Percentiles rank a stretch among this genome's conserved stretches.
Conservation (phyloP, 2,329 filamentous ascomycete species). For the Clarireedia paspali region DNA sequence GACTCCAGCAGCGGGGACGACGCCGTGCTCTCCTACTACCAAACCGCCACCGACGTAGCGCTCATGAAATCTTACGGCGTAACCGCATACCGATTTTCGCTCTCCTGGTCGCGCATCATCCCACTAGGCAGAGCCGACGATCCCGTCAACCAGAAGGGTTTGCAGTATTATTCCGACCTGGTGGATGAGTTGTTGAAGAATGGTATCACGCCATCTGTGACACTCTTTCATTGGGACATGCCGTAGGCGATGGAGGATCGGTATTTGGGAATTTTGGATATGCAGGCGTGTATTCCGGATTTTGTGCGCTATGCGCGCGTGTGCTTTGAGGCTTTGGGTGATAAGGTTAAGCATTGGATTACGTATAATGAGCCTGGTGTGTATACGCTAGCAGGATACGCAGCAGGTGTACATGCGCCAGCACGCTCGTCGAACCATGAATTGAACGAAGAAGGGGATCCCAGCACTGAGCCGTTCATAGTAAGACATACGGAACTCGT, state of each 20-base stretch:
- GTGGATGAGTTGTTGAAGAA: constrained; percentile 68
- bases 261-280: constrained; percentile 73
- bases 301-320: constrained; percentile 71
- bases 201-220: constrained; percentile 72
- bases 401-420: constrained; percentile 67
- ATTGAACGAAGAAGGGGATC: constrained; percentile 63
- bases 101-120: constrained; percentile 78
- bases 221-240: constrained; percentile 80
- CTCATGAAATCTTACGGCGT: constrained; percentile 67
- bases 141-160: constrained; percentile 67
- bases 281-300: constrained; percentile 72
- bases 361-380: constrained; percentile 88
- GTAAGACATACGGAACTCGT: constrained; percentile 73
- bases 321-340: constrained; percentile 59
- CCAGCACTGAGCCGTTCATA: constrained; percentile 69
- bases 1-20: constrained; percentile 65
- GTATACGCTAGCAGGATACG: constrained; percentile 72
- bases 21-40: constrained; percentile 80
- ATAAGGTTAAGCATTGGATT: constrained; percentile 77
- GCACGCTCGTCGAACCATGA: constrained; percentile 68
- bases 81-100: constrained; percentile 71
- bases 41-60: constrained; percentile 64
- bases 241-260: constrained; percentile 71
- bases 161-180: constrained; percentile 70
- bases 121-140: constrained; percentile 73